Evolutionary conservation across 2,329 filamentous ascomycete species (phyloP), one percentile per base, ranked within the genome.

Genomic region (Basipetospora chlamydospora): DNA sequence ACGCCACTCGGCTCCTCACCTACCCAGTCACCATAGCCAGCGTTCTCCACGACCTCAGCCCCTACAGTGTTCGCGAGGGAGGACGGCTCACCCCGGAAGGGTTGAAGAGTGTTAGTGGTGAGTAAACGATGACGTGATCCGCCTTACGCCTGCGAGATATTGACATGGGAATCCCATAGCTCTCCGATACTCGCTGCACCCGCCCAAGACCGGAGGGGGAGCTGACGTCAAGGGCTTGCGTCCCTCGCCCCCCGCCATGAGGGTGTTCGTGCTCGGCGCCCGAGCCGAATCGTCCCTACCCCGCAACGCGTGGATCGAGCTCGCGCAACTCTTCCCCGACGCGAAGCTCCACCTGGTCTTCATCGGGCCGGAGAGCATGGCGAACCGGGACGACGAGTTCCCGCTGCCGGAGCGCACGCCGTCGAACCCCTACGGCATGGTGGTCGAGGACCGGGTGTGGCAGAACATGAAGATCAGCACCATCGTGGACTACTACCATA

Each of bases 401-500:
- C 90, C 90, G 1, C 68, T 96, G 2, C 90, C 92, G 1, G 73
- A 82, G 46, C 77, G 87, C 39, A 95, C 85, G 2, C 66, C 87
- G 0, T 62, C 66, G 8, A 98, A 98, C 53, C 90, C 90, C 1
- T 98, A 87, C 47, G 90, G 90, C 28, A 84, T 83, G n/a, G 70
- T 98, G 36, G 74, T 95, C 11, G 92, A 98, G 60, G 88, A 93
- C 56, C 77, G 88, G 36, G 70, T 98, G 7, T 84, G 80, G 52
- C 77, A 80, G 38, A 79, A 80, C 46, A 77, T 96, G 74, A 98
- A 98, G 65, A 93, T 98, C 51, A 90, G 80, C 55, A 98, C 92
- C 1, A 94, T 87, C 50, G 88, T 96, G 35, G 90, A 98, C 48
- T 95, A 98, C 62, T 98, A 92, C 63, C 88, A 98, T 59, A 96